phyloP scores from a whole-genome alignment of 345 rosid genomes.

The Salix arbutifolia region DNA sequence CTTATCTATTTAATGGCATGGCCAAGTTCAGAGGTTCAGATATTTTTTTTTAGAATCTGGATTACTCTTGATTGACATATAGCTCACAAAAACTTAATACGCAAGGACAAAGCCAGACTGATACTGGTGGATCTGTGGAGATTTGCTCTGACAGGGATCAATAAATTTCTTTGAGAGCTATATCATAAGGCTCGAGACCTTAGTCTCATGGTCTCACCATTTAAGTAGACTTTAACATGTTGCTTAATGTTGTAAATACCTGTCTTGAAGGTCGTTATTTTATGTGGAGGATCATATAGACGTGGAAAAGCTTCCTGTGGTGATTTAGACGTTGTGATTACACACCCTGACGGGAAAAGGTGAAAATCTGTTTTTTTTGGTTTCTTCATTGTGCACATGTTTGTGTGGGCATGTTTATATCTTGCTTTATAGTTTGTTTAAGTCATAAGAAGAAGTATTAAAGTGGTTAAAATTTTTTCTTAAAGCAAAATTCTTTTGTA shows the following conservation, averaged over 20 bases:
- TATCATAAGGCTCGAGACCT: not conserved
- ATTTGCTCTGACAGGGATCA: not conserved
- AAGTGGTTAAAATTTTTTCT: too few relatives aligned
- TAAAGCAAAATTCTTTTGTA: too few relatives aligned
- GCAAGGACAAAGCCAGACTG: not conserved
- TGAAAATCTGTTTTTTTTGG: conserved; percentile 7
- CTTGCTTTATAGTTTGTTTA: not conserved
- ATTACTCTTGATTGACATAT: not conserved
- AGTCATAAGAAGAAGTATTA: too few relatives aligned
- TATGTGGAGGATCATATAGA: conserved; percentile 95
- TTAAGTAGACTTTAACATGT: conserved; percentile 2
- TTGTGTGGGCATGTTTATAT: not conserved
- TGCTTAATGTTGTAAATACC: not conserved
- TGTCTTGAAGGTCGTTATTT: conserved; percentile 53
- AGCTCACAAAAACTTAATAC: not conserved
- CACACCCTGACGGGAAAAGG: conserved; percentile 93
- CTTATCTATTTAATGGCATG: too few relatives aligned
- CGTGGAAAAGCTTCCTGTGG: conserved; percentile 96
- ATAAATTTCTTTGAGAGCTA: not conserved
- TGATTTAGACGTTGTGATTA: conserved; percentile 76
- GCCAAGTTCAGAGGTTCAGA: too few relatives aligned
- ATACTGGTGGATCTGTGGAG: not conserved
- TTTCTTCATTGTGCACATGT: not conserved
- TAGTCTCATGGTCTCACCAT: conserved; percentile 1
- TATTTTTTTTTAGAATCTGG: not conserved